Conservation (phyloP, 2,329 filamentous ascomycete species). For the Gnomoniopsis smithogilvyi region DNA sequence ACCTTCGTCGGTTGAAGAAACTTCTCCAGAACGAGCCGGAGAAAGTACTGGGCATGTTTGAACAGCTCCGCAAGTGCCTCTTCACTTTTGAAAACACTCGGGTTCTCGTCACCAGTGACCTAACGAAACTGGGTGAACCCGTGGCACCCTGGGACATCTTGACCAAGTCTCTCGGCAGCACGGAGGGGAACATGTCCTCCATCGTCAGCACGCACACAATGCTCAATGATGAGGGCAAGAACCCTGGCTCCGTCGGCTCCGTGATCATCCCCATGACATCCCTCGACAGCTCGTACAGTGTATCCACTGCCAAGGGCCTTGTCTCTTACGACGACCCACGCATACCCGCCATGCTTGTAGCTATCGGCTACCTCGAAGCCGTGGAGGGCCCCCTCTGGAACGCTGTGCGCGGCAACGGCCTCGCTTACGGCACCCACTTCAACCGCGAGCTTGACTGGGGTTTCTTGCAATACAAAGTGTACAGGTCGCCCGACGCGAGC, state of each 20-base stretch:
- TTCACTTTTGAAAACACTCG: slow-evolving; percentile 85
- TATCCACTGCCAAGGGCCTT: slow-evolving; percentile 72
- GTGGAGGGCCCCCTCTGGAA: slow-evolving; percentile 95
- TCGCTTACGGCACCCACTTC: slow-evolving; percentile 87
- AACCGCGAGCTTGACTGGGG: slow-evolving; percentile 75
- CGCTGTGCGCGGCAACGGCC: slow-evolving; percentile 85
- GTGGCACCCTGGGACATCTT: slow-evolving; percentile 76
- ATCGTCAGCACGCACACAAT: slow-evolving; percentile 67
- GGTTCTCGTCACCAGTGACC: slow-evolving; percentile 76
- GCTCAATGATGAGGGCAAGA: slow-evolving; percentile 72
- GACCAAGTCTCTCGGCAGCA: slow-evolving; percentile 39
- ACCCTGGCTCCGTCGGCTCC: slow-evolving; percentile 69
- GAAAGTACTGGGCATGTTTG: slow-evolving; percentile 72
- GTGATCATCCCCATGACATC: slow-evolving; percentile 87
- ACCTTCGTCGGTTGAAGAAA: slow-evolving; percentile 81
- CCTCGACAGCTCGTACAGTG: slow-evolving; percentile 86
- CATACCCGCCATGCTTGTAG: slow-evolving; percentile 82
- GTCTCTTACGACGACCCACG: slow-evolving; percentile 72
- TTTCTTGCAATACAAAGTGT: slow-evolving; percentile 79
- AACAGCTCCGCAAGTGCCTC: slow-evolving; percentile 70
- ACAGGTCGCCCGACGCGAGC: slow-evolving; percentile 83
- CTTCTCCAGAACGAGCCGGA: slow-evolving; percentile 75
- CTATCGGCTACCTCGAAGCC: slow-evolving; percentile 85
- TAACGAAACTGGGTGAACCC: slow-evolving; percentile 69
- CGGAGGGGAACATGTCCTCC: slow-evolving; percentile 59